phyloP scores from a whole-genome alignment of 140 eudicot genomes.

The Oenanthe javanica region DNA sequence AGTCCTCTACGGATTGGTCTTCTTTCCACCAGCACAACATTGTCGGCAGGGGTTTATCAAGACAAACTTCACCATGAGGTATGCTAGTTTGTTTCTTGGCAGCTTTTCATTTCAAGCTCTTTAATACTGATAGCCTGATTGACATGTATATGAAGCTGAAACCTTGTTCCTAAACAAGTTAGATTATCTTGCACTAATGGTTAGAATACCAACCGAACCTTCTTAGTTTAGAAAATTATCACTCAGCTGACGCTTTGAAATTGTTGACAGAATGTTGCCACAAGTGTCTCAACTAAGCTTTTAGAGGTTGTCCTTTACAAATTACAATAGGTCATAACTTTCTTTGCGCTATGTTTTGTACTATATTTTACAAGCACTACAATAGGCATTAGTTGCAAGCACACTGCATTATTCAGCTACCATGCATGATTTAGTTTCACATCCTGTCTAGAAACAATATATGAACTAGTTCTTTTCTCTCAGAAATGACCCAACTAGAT shows the following conservation, averaged over 20 bases:
- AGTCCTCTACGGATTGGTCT: constrained; percentile 54
- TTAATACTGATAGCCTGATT: not conserved
- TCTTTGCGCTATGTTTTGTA: not conserved
- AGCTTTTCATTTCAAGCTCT: not conserved
- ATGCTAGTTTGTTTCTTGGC: not conserved
- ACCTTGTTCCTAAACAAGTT: not conserved
- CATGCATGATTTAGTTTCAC: not conserved
- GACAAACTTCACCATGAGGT: constrained; percentile 69
- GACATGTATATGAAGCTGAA: not conserved
- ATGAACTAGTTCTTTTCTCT: not conserved
- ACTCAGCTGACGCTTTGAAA: not conserved
- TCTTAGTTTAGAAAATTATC: not conserved
- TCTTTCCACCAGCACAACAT: constrained; percentile 39
- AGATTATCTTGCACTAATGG: not conserved
- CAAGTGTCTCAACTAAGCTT: not conserved
- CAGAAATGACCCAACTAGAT: not conserved
- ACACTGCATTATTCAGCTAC: not conserved
- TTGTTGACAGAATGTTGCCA: not conserved
- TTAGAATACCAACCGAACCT: not conserved
- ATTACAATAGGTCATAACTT: not conserved
- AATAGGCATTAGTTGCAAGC: not conserved
- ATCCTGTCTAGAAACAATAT: not conserved
- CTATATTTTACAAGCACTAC: not conserved
- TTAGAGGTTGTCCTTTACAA: not conserved
- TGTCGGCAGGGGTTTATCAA: constrained; percentile 45